These are phyloP conservation scores for Cubamyces lactineus DNA, from an alignment of 768 basidiomycete species.

Conservation along the genomic window DNA sequence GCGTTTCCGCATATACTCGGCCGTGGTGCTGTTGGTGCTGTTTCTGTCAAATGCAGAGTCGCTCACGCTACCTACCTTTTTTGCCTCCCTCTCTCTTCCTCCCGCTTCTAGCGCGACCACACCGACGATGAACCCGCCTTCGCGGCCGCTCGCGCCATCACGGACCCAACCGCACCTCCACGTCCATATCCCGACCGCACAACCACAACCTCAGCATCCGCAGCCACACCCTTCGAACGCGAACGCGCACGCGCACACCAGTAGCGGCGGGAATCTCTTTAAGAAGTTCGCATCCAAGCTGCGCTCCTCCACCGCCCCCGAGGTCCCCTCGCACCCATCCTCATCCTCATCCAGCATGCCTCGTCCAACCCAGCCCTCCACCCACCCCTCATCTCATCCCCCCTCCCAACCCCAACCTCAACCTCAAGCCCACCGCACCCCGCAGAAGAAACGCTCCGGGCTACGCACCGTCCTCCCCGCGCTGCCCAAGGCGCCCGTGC, in stretches of 20 bases:
- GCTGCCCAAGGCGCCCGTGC: slow-evolving; percentile 20
- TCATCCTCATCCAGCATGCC: background rate
- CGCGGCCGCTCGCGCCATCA: background rate
- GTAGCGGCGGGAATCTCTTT: slow-evolving; percentile 10
- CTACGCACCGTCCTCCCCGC: slow-evolving; percentile 12
- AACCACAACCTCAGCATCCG: no score
- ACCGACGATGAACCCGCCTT: no score
- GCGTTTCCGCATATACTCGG: no score
- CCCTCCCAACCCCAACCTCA: background rate
- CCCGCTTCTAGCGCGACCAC: background rate
- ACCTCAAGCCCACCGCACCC: background rate
- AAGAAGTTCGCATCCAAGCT: slow-evolving; percentile 23
- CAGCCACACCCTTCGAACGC: no score
- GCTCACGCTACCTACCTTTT: background rate
- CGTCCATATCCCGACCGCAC: background rate
- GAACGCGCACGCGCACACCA: no score
- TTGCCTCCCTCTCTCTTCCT: background rate
- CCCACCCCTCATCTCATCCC: background rate
- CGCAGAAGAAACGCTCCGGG: slow-evolving; percentile 9
- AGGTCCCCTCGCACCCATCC: background rate
- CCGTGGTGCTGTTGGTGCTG: no score
- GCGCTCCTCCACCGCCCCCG: slow-evolving; percentile 11
- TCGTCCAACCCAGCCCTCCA: no score
- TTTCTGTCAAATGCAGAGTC: no score
- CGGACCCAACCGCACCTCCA: background rate